These are phyloP conservation scores for Lepiota venenata DNA, from an alignment of 768 basidiomycete species.

Conservation along the genomic window DNA sequence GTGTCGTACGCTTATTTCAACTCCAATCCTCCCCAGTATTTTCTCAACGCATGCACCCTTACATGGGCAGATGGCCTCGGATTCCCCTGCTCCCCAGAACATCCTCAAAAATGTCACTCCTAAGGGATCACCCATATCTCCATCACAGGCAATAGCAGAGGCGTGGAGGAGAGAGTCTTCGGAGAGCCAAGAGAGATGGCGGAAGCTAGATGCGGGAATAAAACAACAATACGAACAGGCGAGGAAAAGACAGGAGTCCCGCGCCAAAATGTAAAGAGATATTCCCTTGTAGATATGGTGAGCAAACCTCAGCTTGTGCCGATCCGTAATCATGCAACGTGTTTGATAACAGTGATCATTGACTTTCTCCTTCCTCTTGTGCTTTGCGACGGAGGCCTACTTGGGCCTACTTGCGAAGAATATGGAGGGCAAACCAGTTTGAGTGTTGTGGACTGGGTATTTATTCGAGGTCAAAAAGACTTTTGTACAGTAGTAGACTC, in stretches of 20 bases:
- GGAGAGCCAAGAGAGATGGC: slow-evolving; percentile 60
- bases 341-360: not conserved
- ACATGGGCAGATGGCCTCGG: slow-evolving; percentile 39
- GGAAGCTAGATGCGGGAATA: slow-evolving; percentile 43
- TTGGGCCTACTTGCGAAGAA: not conserved
- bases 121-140: slow-evolving; percentile 35
- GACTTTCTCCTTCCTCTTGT: slow-evolving; percentile 1
- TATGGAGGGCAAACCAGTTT: not conserved
- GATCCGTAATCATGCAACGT: not conserved
- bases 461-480: slow-evolving; percentile 5
- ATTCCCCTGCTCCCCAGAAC: slow-evolving; percentile 36
- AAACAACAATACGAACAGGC: slow-evolving; percentile 42
- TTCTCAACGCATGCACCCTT: slow-evolving; percentile 28
- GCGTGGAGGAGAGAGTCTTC: slow-evolving; percentile 64
- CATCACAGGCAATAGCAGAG: slow-evolving; percentile 62
- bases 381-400: not conserved
- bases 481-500: slow-evolving; percentile 10
- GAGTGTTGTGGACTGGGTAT: not conserved
- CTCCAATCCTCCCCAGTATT: slow-evolving; percentile 21
- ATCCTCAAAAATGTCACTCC: slow-evolving; percentile 28
- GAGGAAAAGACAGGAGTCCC: slow-evolving; percentile 2
- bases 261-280: slow-evolving; percentile 47
- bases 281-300: slow-evolving; percentile 3
- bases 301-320: not conserved
- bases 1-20: slow-evolving; percentile 34